These are phyloP conservation scores for Meripilus lineatus DNA, from an alignment of 1,284 basidiomycete genomes.

Conservation along the genomic window DNA sequence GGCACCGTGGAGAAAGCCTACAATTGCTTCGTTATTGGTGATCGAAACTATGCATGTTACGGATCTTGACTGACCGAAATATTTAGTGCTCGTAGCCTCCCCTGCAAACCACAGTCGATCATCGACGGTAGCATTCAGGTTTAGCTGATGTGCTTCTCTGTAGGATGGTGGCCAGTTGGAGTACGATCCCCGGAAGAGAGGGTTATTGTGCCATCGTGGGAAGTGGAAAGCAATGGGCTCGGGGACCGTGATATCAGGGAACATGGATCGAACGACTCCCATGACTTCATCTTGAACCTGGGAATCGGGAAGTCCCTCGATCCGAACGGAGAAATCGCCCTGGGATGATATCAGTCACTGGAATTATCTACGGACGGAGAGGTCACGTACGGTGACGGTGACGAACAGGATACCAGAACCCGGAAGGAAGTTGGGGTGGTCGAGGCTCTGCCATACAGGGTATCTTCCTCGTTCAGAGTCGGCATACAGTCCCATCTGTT, in stretches of 20 bases:
- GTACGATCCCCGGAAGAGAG: slow-evolving; percentile 60
- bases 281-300: slow-evolving; percentile 50
- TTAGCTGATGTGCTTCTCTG: slow-evolving; percentile 44
- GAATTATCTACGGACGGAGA: background rate
- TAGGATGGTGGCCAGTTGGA: slow-evolving; percentile 63
- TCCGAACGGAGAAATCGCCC: slow-evolving; percentile 52
- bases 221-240: slow-evolving; percentile 48
- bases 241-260: slow-evolving; percentile 46
- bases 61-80: slow-evolving; percentile 41
- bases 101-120: slow-evolving; percentile 57
- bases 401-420: slow-evolving; percentile 58
- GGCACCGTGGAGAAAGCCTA: slow-evolving; percentile 32
- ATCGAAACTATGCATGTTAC: background rate
- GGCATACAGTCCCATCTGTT: slow-evolving; percentile 57
- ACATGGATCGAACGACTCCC: slow-evolving; percentile 52
- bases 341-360: slow-evolving; percentile 23
- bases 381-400: slow-evolving; percentile 49
- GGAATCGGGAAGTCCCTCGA: slow-evolving; percentile 45
- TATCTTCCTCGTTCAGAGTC: slow-evolving; percentile 56
- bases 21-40: slow-evolving; percentile 18
- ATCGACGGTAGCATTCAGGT: slow-evolving; percentile 48
- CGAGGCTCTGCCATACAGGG: slow-evolving; percentile 65
- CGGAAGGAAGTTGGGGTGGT: slow-evolving; percentile 53
- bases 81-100: slow-evolving; percentile 53
- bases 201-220: slow-evolving; percentile 50